Conservation (phyloP, 2,329 filamentous ascomycete species). For the Rhynchosporium secalis region DNA sequence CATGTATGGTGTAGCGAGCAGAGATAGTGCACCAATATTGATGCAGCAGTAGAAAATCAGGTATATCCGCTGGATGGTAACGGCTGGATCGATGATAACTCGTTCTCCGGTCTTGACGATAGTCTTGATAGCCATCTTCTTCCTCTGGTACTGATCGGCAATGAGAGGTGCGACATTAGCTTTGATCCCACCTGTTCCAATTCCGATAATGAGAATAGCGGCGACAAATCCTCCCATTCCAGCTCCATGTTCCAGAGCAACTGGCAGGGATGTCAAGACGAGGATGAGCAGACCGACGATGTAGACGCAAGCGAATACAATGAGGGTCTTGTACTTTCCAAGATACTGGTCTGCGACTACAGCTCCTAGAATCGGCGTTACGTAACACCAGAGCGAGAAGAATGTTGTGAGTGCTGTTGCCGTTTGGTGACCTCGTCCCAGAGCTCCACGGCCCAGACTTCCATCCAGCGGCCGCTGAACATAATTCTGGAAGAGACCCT, state of each 20-base stretch:
- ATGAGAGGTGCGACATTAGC: constrained; percentile 65
- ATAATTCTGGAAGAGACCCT: constrained; percentile 62
- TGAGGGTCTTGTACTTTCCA: constrained; percentile 62
- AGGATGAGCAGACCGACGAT: constrained; percentile 56
- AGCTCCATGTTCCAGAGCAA: constrained; percentile 44
- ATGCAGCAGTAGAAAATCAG: constrained; percentile 65
- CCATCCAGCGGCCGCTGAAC: constrained; percentile 48
- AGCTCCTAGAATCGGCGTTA: constrained; percentile 44
- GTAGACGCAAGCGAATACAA: constrained; percentile 47
- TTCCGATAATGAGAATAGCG: constrained; percentile 49
- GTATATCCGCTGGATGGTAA: constrained; percentile 52
- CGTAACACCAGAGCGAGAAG: constrained; percentile 53
- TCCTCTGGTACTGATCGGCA: constrained; percentile 55
- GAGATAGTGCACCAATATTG: constrained; percentile 60
- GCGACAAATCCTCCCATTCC: constrained; percentile 53
- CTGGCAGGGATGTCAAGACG: constrained; percentile 54
- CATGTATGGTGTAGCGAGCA: constrained; percentile 45
- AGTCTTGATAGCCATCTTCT: constrained; percentile 46
- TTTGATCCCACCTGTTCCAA: constrained; percentile 58
- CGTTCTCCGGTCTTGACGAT: constrained; percentile 54
- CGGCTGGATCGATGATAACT: constrained; percentile 59
- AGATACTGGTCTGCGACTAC: constrained; percentile 56
- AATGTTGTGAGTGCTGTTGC: constrained; percentile 56
- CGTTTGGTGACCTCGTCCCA: constrained; percentile 55
- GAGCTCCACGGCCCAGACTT: constrained; percentile 44